A percentile compares a stretch with the other conserved stretches of the same genome.
These are phyloP conservation scores for Rubus parviflorus DNA, from an alignment of 306 rosid species.

Conservation along the genomic window DNA sequence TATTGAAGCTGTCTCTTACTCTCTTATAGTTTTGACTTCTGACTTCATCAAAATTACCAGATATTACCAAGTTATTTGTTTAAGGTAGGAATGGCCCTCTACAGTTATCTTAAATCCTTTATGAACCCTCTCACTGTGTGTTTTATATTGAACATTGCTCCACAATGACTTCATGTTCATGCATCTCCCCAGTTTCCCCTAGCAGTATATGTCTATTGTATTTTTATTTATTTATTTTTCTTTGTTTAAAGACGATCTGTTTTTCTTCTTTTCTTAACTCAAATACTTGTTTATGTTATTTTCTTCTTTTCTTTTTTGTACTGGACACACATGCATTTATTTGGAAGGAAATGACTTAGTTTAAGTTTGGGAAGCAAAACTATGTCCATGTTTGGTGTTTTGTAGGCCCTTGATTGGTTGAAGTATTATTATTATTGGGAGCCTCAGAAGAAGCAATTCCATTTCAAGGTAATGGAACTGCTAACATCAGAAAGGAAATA, in stretches of 20 bases:
- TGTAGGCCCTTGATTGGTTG: conserved; percentile 93
- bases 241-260: background rate
- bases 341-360: background rate
- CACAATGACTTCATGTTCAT: background rate
- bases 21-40: background rate
- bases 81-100: background rate
- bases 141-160: background rate
- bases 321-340: background rate
- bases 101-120: background rate
- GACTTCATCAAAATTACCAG: background rate
- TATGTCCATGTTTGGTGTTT: conserved; percentile 27
- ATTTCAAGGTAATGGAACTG: conserved; percentile 61
- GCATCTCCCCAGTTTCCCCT: background rate
- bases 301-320: too few relatives aligned
- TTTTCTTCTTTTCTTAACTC: background rate
- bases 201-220: background rate
- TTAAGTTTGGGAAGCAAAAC: background rate
- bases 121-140: background rate
- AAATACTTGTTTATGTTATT: background rate
- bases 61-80: background rate
- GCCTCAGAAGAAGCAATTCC: conserved; percentile 88
- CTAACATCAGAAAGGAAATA: conserved; percentile 50
- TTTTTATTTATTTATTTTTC: too few relatives aligned
- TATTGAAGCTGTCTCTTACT: background rate
- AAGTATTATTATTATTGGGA: conserved; percentile 78